A percentile compares a stretch with the other conserved stretches of the same genome.
Evolutionary conservation across 768 basidiomycete species (phyloP).

Genomic region (Leccinellum albellum): DNA sequence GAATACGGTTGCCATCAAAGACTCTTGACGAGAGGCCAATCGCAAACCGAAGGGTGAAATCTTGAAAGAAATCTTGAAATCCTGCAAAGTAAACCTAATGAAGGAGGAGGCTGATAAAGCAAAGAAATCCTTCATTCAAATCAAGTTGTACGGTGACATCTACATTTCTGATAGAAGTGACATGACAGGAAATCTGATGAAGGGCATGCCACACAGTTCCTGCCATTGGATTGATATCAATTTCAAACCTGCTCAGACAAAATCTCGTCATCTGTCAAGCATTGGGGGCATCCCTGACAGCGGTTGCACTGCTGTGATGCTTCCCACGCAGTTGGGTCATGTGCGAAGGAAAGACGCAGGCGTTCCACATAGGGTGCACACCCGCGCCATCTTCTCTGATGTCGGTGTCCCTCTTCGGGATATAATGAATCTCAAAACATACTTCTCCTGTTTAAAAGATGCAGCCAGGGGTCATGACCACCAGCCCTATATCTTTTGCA

Average conservation of each 20-base stretch:
- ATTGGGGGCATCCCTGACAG: too few relatives aligned
- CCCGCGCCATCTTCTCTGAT: background rate
- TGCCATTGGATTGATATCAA: too few relatives aligned
- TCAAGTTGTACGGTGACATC: background rate
- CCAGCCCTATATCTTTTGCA: constrained; percentile 4
- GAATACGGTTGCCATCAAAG: background rate
- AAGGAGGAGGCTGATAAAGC: background rate
- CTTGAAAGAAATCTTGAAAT: background rate
- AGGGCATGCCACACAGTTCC: too few relatives aligned
- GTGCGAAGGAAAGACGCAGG: background rate
- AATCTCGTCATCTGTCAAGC: background rate
- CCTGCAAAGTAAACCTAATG: background rate
- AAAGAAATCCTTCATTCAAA: background rate
- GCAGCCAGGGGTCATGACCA: background rate
- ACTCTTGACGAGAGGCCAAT: background rate
- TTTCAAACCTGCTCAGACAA: background rate
- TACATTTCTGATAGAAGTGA: background rate
- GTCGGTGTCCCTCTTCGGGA: background rate
- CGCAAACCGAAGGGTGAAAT: background rate
- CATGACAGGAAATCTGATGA: background rate
- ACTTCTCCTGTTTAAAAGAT: background rate
- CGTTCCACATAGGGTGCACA: background rate
- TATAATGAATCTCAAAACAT: background rate
- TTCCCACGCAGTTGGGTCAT: too few relatives aligned
- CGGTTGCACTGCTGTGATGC: background rate